Base-by-base conservation (phyloP, 352 stramenopile species). In the Pythium myriotylum region DNA sequence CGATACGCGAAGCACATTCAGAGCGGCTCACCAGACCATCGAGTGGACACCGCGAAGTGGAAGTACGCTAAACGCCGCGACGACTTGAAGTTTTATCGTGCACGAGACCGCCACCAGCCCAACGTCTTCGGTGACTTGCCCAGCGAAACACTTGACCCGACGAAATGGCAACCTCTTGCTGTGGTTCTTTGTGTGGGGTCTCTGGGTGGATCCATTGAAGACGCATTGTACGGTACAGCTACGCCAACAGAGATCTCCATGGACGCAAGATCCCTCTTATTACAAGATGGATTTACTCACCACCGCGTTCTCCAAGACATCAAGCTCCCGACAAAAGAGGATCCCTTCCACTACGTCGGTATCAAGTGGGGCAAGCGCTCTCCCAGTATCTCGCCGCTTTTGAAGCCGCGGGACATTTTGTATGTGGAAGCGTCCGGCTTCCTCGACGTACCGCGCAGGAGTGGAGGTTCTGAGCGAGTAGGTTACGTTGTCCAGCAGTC, bases 31-130 rank as follows among this genome's bases (percentile, higher is more conserved):
- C 37, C 19, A 6, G 39, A 20, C 5, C 5, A 35, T 35, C 29
- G 29, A 5, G 17, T 43, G 13, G 27, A 55, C 49, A 6, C 13
- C 3, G 17, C 39, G 12, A 24, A 5, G 49, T 55, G 27, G 33
- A 55, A 43, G 33, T 27, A 73, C 29, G 65, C 77, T 16, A 67
- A 67, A 19, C 54, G 63, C 14, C 65, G 78, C 1, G 47, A 72
- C 1, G 53, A 72, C 14, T 51, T 86, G 7, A 71, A 71, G 37
- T 62, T 86, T 14, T 82, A 81, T 29, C 73, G 24, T 17, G 13
- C n/a, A 42, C 10, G 27, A 40, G 49, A 55, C 19, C 27, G 24
- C 10, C n/a, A 13, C 12, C 49, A 43, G 49, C 20, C 49, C 23
- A 33, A 43, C 24, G n/a, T 43, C 13, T 43, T 43, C 37, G 17